phyloP scores from a whole-genome alignment of 306 rosid genomes.

The Malus orientalis region DNA sequence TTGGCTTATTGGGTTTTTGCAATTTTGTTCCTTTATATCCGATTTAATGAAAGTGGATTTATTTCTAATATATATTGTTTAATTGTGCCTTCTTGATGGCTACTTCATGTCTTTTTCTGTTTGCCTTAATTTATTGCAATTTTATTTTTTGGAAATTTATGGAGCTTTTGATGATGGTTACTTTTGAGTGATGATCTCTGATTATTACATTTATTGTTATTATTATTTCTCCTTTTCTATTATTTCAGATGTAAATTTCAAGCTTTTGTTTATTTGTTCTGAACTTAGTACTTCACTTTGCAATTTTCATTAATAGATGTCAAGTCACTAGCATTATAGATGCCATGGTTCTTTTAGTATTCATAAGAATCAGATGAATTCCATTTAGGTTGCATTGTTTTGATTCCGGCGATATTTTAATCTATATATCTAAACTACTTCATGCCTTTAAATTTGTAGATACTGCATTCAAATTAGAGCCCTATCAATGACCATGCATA shows the following conservation, averaged over 20 bases:
- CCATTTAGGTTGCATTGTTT: background rate
- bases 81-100: background rate
- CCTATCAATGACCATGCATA: background rate
- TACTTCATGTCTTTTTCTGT: background rate
- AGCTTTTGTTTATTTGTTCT: background rate
- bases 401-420: background rate
- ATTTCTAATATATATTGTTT: background rate
- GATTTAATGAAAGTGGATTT: background rate
- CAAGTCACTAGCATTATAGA: background rate
- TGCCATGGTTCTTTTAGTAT: background rate
- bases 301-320: background rate
- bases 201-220: background rate
- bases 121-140: background rate
- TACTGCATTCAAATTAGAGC: background rate
- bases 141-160: background rate
- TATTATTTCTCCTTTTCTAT: background rate
- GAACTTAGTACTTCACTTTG: background rate
- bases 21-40: background rate
- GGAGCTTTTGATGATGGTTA: conserved; percentile 5
- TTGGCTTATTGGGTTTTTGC: conserved; percentile 7
- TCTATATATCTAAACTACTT: background rate
- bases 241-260: conserved; percentile 2
- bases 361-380: background rate
- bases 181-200: background rate
- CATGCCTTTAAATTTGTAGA: background rate